Evolutionary conservation across 495 filamentous ascomycete genomes (phyloP).

Genomic region (Neurospora sp.): DNA sequence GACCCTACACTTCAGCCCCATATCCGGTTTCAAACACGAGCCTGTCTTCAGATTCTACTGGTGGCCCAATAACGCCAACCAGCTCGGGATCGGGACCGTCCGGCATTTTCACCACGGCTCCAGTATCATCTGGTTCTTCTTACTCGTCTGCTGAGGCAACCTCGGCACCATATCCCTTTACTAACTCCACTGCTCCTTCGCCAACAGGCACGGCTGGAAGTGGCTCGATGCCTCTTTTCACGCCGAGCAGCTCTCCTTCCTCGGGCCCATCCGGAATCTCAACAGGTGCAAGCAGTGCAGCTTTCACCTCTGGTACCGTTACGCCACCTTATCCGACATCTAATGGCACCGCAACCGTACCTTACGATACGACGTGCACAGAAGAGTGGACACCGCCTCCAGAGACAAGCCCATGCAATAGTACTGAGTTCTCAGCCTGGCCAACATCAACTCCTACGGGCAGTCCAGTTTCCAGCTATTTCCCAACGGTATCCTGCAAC

Average conservation of each 20-base stretch:
- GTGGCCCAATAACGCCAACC: not conserved
- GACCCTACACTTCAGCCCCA: constrained; percentile 6
- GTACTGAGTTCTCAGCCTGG: not conserved
- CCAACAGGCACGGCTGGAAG: not conserved
- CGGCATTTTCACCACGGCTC: not conserved
- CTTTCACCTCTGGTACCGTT: not conserved
- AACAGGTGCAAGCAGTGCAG: not conserved
- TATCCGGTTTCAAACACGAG: constrained; percentile 16
- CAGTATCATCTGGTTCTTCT: constrained; percentile 1
- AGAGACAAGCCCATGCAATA: constrained; percentile 7
- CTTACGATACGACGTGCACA: constrained; percentile 12
- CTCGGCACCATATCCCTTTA: constrained; percentile 9
- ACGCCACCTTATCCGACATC: constrained; percentile 8
- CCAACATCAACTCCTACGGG: not conserved
- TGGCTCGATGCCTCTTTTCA: not conserved
- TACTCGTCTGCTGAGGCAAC: constrained; percentile 1
- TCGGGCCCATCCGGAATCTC: not conserved
- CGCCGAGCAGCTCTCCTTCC: not conserved
- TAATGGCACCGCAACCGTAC: constrained; percentile 4
- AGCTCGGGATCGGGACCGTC: not conserved
- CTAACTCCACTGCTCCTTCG: constrained; percentile 12
- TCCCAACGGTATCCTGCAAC: constrained; percentile 9
- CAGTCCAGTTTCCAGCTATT: not conserved
- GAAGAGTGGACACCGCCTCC: constrained; percentile 2
- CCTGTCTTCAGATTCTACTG: constrained; percentile 3